phyloP scores from a whole-genome alignment of 2,329 filamentous ascomycete genomes.

The Simplicillium aogashimaense region DNA sequence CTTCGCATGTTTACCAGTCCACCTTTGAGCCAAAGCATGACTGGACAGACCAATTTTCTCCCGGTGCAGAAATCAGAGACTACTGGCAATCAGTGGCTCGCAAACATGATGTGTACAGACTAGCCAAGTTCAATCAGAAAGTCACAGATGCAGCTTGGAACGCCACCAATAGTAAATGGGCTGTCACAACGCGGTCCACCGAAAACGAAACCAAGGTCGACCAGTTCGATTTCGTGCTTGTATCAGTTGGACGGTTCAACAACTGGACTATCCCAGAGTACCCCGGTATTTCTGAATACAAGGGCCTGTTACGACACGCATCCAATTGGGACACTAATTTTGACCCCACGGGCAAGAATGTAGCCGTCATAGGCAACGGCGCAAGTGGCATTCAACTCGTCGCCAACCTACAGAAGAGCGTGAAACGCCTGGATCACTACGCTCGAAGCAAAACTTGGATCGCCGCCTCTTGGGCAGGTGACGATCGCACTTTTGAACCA shows the following conservation, averaged over 20 bases:
- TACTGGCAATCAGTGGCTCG: conserved; percentile 55
- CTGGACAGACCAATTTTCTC: conserved; percentile 60
- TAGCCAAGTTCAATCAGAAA: conserved; percentile 42
- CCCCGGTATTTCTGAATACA: conserved; percentile 43
- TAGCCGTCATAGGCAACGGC: conserved; percentile 41
- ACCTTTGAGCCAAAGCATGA: conserved; percentile 58
- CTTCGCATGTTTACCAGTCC: conserved; percentile 60
- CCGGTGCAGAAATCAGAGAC: conserved; percentile 54
- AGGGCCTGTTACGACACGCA: conserved; percentile 47
- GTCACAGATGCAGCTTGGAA: conserved; percentile 50
- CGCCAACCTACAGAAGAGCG: conserved; percentile 38
- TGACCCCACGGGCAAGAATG: conserved; percentile 35
- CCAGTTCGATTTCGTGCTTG: conserved; percentile 50
- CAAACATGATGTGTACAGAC: conserved; percentile 55
- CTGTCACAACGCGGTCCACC: conserved; percentile 4
- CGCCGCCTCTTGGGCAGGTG: conserved; percentile 48
- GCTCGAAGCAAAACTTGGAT: conserved; percentile 59
- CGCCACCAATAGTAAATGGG: conserved; percentile 40
- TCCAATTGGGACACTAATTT: conserved; percentile 48
- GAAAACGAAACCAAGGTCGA: conserved; percentile 30
- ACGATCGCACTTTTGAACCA: conserved; percentile 43
- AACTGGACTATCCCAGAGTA: conserved; percentile 55
- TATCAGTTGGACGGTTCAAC: conserved; percentile 57
- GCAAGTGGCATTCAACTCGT: conserved; percentile 45
- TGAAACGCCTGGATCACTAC: conserved; percentile 50